Evolutionary conservation across 345 rosid genomes (phyloP).

Genomic region (Salix viminalis): DNA sequence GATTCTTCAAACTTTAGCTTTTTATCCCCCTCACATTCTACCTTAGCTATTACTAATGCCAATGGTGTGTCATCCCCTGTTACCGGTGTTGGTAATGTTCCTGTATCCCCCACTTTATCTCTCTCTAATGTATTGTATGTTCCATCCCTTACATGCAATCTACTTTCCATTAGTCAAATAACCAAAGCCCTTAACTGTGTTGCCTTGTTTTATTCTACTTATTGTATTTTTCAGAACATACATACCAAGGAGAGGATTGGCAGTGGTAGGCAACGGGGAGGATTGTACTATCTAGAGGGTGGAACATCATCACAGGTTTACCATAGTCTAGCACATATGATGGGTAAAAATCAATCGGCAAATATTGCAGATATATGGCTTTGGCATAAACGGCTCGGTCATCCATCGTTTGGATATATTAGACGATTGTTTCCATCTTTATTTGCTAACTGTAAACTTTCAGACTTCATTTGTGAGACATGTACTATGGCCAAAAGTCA

Average conservation of each 20-base stretch:
- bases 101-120: background rate
- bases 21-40: background rate
- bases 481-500: background rate
- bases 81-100: background rate
- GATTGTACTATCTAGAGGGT: background rate
- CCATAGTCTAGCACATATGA: background rate
- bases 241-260: background rate
- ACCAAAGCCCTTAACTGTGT: background rate
- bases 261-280: background rate
- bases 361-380: background rate
- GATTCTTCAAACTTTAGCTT: background rate
- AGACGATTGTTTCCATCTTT: background rate
- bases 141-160: background rate
- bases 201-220: background rate
- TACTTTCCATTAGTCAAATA: background rate
- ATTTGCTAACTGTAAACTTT: background rate
- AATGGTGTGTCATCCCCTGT: background rate
- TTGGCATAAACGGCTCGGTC: background rate
- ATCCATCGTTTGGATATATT: background rate
- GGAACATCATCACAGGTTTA: background rate
- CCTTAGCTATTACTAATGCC: background rate
- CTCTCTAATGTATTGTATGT: background rate
- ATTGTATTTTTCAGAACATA: background rate
- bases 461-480: background rate
- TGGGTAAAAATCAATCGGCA: background rate